A percentile compares a stretch with the other conserved stretches of the same genome.
These are phyloP conservation scores for Mallotus repandus DNA, from an alignment of 441 rosid genomes.

Conservation along the genomic window DNA sequence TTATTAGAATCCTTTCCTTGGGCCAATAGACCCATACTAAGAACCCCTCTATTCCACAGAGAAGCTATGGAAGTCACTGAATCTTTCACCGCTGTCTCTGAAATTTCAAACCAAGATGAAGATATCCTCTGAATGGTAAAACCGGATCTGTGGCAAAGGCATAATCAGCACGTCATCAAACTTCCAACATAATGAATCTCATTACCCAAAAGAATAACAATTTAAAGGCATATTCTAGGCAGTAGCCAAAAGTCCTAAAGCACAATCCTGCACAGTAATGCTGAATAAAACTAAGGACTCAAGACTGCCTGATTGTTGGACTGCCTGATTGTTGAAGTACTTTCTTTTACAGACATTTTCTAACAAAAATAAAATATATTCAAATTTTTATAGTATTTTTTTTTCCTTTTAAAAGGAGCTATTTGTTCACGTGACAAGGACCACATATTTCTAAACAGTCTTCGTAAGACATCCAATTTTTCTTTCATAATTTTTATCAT, in stretches of 20 bases:
- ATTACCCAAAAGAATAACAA: conserved; percentile 6
- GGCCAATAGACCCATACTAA: conserved; percentile 41
- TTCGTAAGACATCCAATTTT: too few relatives aligned
- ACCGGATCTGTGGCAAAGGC: conserved; percentile 46
- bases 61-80: conserved; percentile 39
- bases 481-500: background rate
- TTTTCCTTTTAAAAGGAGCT: too few relatives aligned
- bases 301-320: background rate
- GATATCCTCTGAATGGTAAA: conserved; percentile 45
- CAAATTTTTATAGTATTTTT: background rate
- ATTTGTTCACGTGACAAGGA: too few relatives aligned
- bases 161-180: conserved; percentile 15
- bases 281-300: background rate
- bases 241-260: background rate
- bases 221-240: background rate
- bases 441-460: too few relatives aligned
- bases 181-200: background rate
- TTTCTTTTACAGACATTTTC: background rate
- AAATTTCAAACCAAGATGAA: conserved; percentile 56
- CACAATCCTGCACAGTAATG: background rate
- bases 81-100: conserved; percentile 47
- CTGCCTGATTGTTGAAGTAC: background rate
- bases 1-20: conserved; percentile 64
- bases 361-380: background rate
- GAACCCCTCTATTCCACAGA: conserved; percentile 58